A percentile compares a stretch with the other conserved stretches of the same genome.
Evolutionary conservation across 2,329 filamentous ascomycete species (phyloP).

Genomic region (Stachybotrys chartarum): DNA sequence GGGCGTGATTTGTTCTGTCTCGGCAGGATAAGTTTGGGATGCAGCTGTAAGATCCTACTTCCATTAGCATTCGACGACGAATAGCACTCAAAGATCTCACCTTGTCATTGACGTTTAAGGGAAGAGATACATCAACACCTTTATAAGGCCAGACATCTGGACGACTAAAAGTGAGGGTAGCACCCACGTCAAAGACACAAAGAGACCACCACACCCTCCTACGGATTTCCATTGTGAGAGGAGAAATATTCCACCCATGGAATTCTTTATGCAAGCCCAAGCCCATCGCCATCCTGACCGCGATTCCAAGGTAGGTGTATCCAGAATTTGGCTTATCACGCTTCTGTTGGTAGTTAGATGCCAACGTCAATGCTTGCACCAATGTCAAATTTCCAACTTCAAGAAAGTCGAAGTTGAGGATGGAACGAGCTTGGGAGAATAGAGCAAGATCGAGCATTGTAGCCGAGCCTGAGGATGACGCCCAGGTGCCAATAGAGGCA

Average conservation of each 20-base stretch:
- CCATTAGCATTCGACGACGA: no score
- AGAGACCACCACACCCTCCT: constrained; percentile 29
- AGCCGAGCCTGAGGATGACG: constrained; percentile 12
- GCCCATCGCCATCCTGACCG: constrained; percentile 40
- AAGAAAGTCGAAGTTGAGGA: constrained; percentile 30
- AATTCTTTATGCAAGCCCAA: constrained; percentile 42
- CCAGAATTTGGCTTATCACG: constrained; percentile 43
- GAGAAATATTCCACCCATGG: constrained; percentile 20
- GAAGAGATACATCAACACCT: constrained; percentile 34
- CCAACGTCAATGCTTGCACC: constrained; percentile 36
- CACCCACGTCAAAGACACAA: constrained; percentile 39
- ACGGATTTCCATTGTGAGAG: constrained; percentile 26
- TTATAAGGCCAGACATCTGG: constrained; percentile 29
- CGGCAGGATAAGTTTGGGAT: no score
- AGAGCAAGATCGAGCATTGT: constrained; percentile 17
- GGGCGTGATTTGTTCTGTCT: no score
- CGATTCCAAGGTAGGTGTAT: constrained; percentile 44
- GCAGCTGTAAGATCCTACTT: no score
- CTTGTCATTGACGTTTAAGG: no score
- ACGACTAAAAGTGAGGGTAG: constrained; percentile 38
- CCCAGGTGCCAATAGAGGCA: constrained; percentile 26
- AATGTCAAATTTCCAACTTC: constrained; percentile 37
- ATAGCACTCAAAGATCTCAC: no score
- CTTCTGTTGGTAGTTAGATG: constrained; percentile 43
- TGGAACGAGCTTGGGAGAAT: constrained; percentile 19